phyloP scores from a whole-genome alignment of 768 basidiomycete species.

The Tubosaeta sp. region DNA sequence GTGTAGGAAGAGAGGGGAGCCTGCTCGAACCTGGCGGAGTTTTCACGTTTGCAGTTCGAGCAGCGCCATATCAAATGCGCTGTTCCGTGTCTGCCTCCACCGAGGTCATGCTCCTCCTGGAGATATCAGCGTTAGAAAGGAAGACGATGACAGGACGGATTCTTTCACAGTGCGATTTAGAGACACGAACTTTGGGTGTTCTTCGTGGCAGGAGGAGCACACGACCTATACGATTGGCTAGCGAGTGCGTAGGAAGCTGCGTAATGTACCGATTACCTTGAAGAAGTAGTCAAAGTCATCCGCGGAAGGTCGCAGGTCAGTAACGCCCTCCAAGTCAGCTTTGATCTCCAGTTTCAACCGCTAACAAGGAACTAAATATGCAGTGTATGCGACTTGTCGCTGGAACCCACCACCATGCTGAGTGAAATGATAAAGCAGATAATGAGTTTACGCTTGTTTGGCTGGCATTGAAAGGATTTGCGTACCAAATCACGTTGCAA shows the following conservation, averaged over 20 bases:
- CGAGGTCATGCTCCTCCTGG: slow-evolving; percentile 65
- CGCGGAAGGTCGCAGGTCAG: slow-evolving; percentile 58
- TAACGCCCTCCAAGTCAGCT: slow-evolving; percentile 79
- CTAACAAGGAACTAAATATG: slow-evolving; percentile 29
- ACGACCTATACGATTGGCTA: slow-evolving; percentile 46
- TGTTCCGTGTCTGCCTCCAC: slow-evolving; percentile 59
- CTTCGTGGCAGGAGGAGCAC: slow-evolving; percentile 77
- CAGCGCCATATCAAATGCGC: slow-evolving; percentile 85
- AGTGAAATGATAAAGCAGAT: background rate
- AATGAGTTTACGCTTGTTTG: background rate
- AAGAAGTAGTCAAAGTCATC: slow-evolving; percentile 80
- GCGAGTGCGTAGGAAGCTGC: too few relatives aligned
- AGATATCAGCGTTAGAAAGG: slow-evolving; percentile 3
- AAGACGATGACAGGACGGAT: background rate
- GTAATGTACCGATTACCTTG: slow-evolving; percentile 39
- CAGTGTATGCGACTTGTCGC: background rate
- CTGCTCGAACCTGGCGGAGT: slow-evolving; percentile 73
- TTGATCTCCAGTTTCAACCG: slow-evolving; percentile 63
- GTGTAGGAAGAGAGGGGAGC: slow-evolving; percentile 51
- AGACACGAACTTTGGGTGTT: slow-evolving; percentile 66
- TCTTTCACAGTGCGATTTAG: slow-evolving; percentile 61
- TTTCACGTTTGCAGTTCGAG: slow-evolving; percentile 72
- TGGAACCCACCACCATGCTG: slow-evolving; percentile 49
- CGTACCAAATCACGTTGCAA: background rate
- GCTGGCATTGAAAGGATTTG: slow-evolving; percentile 16